Evolutionary conservation across 2,329 filamentous ascomycete species (phyloP).

Genomic region (Rhexocercosporidium sp.): DNA sequence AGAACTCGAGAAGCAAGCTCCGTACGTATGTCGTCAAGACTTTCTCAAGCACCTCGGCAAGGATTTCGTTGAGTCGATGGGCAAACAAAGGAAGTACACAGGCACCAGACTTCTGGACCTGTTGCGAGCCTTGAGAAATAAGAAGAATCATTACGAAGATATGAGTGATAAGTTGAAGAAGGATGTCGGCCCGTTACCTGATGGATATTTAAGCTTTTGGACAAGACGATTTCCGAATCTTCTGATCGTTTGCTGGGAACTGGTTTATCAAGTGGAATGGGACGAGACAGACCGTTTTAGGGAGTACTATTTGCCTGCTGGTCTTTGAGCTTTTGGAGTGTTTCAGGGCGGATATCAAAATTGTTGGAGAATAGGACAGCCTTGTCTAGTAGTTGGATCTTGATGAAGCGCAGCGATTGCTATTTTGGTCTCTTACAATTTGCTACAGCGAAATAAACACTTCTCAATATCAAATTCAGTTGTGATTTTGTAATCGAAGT

Average conservation of each 20-base stretch:
- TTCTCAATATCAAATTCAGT: not conserved
- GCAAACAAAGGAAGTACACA: constrained; percentile 94
- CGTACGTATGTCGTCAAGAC: constrained; percentile 66
- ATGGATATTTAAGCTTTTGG: constrained; percentile 73
- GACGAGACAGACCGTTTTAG: constrained; percentile 62
- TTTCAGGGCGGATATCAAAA: not conserved
- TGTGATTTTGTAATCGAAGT: not conserved
- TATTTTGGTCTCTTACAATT: not conserved
- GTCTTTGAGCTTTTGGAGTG: constrained; percentile 17
- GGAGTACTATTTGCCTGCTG: constrained; percentile 67
- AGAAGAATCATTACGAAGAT: constrained; percentile 97
- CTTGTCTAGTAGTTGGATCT: not conserved
- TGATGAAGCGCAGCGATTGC: not conserved
- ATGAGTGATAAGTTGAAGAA: constrained; percentile 81
- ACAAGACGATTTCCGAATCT: constrained; percentile 68
- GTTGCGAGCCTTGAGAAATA: constrained; percentile 87
- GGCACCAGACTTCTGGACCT: constrained; percentile 84
- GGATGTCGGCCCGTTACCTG: constrained; percentile 65
- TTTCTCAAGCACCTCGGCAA: constrained; percentile 79
- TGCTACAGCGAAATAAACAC: not conserved
- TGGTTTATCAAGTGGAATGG: constrained; percentile 61
- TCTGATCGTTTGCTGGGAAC: constrained; percentile 69
- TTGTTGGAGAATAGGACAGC: not conserved
- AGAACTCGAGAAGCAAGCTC: constrained; percentile 60
- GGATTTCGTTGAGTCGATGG: constrained; percentile 85